Percentiles rank a stretch among this genome's conserved stretches.
Evolutionary conservation across 768 basidiomycete species (phyloP).

Genomic region (Suillus tomentosus): DNA sequence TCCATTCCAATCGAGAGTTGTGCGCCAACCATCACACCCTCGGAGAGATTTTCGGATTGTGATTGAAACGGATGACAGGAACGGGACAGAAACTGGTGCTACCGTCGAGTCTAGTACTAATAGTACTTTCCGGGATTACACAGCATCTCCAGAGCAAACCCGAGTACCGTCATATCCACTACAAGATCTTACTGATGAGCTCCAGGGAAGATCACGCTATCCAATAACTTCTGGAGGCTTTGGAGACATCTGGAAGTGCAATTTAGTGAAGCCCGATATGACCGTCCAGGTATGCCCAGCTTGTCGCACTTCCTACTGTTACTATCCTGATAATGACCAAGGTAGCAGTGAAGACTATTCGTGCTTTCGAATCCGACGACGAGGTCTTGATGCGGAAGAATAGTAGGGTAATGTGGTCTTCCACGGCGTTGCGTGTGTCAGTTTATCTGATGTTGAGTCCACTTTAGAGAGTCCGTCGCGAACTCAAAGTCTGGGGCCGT

Average conservation of each 20-base stretch:
- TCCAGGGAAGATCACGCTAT: not conserved
- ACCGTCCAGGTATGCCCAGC: not conserved
- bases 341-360: not conserved
- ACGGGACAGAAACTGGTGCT: conserved; percentile 46
- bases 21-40: conserved; percentile 38
- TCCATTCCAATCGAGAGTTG: not conserved
- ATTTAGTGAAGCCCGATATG: not conserved
- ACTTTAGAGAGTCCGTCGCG: not conserved
- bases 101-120: conserved; percentile 42
- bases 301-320: not conserved
- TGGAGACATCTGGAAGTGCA: not conserved
- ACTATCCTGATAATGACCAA: not conserved
- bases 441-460: not conserved
- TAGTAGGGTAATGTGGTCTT: not conserved
- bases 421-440: not conserved
- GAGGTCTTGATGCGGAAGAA: not conserved
- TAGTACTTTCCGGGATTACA: conserved; percentile 41
- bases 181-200: not conserved
- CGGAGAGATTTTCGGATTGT: conserved; percentile 40
- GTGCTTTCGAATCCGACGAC: not conserved
- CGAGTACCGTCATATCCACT: conserved; percentile 41
- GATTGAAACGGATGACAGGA: conserved; percentile 48
- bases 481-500: not conserved
- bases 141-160: conserved; percentile 57
- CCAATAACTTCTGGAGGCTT: not conserved